Evolutionary conservation across 2,329 filamentous ascomycete genomes (phyloP).

Genomic region (Talaromyces sp.): DNA sequence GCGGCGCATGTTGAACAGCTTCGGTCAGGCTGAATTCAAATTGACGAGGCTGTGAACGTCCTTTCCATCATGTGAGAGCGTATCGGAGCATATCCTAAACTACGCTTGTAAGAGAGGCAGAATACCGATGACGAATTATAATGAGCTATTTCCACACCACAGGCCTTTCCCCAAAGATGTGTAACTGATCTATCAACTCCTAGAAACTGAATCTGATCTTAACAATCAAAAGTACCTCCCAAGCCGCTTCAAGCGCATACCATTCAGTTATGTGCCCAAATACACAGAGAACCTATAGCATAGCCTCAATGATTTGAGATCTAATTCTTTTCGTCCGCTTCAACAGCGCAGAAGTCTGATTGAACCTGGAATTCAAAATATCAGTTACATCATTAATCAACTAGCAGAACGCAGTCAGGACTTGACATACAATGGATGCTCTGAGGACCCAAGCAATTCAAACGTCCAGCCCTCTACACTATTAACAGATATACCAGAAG

Average conservation of each 20-base stretch:
- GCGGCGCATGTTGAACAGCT: background rate
- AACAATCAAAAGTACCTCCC: too few relatives aligned
- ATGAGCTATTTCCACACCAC: background rate
- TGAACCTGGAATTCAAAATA: background rate
- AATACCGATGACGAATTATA: background rate
- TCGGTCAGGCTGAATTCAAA: background rate
- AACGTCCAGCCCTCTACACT: constrained; percentile 8
- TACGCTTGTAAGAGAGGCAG: background rate
- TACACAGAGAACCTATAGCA: background rate
- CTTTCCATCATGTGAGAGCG: background rate
- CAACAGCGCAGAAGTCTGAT: background rate
- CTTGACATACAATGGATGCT: background rate
- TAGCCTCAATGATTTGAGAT: background rate
- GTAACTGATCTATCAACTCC: too few relatives aligned
- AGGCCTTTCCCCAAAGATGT: too few relatives aligned
- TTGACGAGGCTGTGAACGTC: background rate
- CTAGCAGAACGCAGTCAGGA: background rate
- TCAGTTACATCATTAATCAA: background rate
- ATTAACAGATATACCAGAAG: background rate
- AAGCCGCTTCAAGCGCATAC: background rate
- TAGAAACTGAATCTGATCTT: too few relatives aligned
- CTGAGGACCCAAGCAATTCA: background rate
- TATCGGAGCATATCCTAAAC: too few relatives aligned
- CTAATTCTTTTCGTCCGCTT: background rate
- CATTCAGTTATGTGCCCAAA: background rate